Evolutionary conservation across 148 eudicot genomes (phyloP), one percentile per base, ranked within the genome.

Genomic region (Spergularia marina): DNA sequence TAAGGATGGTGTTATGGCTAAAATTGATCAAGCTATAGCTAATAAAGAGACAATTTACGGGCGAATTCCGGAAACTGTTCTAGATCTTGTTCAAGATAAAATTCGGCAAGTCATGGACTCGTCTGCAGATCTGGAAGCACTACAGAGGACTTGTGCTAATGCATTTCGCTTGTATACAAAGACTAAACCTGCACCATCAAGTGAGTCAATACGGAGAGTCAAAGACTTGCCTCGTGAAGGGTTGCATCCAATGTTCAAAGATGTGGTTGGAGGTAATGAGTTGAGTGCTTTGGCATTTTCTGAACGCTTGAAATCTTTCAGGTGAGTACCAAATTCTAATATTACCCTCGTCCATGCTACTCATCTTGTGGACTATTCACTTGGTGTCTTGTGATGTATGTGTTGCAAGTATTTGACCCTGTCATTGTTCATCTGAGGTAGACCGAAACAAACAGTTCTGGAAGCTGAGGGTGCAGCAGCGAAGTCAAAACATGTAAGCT

Each of bases 381-480:
- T 6, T 30, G 55, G 15, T 70, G 20, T 64, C 13, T 47, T 65
- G 39, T 51, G 71, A 49, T 68, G n/a, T 51, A 13, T 15, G 20
- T 74, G 18, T 70, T 72, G 65, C 34, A 57, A 53, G n/a, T 54
- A 51, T 55, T 68, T 75, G 53, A 74, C 65, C 53, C 60, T 60
- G 9, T 79, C 61, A 40, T 65, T 85, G 59, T 54, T 79, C 53
- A 65, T 78, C 68, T 78, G 75, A 77, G 44, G 53, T 71, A 95
- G 99, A 80, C 97, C 99, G 18, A 95, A 92, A 90, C 97, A 95
- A 85, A 95, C 96, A 15, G 78, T 95, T 74, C 78, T 95, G 85
- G 99, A 95, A 80, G 90, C 96, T 78, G 98, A 92, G 83, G 99
- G 97, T 72, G 94, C 84, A 76, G 88, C 83, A 80, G 90, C 92